Conservation (phyloP, 2,329 filamentous ascomycete species). For the Penicillium fuscoglaucum region DNA sequence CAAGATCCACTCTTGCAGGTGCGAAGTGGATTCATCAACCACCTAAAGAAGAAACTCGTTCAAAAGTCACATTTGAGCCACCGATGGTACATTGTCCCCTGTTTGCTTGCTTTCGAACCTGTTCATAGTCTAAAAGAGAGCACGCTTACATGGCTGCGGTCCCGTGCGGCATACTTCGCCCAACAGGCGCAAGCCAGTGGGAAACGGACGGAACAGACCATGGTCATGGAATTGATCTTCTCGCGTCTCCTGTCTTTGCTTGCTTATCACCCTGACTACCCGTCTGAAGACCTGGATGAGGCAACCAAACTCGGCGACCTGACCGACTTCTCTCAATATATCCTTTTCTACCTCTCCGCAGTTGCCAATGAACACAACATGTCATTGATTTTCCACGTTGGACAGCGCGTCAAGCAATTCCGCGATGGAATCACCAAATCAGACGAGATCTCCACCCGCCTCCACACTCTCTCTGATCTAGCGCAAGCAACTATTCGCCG, state of each 20-base stretch:
- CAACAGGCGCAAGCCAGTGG: conserved; percentile 42
- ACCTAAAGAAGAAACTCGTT: conserved; percentile 71
- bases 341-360: conserved; percentile 81
- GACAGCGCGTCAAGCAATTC: conserved; percentile 88
- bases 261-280: conserved; percentile 90
- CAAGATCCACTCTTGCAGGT: conserved; percentile 77
- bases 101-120: conserved; percentile 89
- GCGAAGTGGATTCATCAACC: conserved; percentile 74
- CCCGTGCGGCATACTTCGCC: conserved; percentile 68
- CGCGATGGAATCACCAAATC: conserved; percentile 70
- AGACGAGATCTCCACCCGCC: conserved; percentile 45
- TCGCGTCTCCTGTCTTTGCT: conserved; percentile 81
- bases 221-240: conserved; percentile 76
- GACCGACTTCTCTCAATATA: conserved; percentile 80
- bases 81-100: conserved; percentile 86
- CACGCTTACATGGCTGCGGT: conserved; percentile 85
- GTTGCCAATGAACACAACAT: conserved; percentile 86
- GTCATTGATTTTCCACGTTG: conserved; percentile 84
- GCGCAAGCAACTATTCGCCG: conserved; percentile 77
- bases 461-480: conserved; percentile 87
- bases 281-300: conserved; percentile 38
- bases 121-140: conserved; percentile 68
- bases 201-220: conserved; percentile 53
- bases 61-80: conserved; percentile 68
- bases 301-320: conserved; percentile 59